Percentiles rank a stretch among this genome's conserved stretches.
These are phyloP conservation scores for Chaetothyriales sp. DNA, from an alignment of 2,329 filamentous ascomycete genomes.

Conservation along the genomic window DNA sequence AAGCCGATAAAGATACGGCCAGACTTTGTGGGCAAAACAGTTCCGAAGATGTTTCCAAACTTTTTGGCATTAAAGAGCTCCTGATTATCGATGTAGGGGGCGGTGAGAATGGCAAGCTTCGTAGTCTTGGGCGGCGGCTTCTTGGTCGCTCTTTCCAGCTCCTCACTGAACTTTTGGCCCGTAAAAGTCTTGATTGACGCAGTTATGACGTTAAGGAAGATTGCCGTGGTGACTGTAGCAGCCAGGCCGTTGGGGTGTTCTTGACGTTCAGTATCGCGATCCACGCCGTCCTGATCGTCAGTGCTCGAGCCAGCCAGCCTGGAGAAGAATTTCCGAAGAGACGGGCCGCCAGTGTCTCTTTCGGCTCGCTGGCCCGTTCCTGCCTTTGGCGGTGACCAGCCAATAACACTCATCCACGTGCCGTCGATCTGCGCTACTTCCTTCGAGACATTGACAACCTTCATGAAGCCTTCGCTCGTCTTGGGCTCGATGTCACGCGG, in stretches of 20 bases:
- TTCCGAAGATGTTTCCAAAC: constrained; percentile 62
- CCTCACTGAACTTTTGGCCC: constrained; percentile 56
- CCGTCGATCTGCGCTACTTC: constrained; percentile 89
- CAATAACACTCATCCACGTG: constrained; percentile 72
- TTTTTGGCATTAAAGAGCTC: constrained; percentile 18
- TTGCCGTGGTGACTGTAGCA: constrained; percentile 51
- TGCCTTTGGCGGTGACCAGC: constrained; percentile 55
- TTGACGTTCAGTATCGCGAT: constrained; percentile 26
- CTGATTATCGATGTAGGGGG: constrained; percentile 58
- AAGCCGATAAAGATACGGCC: constrained; percentile 96
- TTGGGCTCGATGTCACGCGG: constrained; percentile 67
- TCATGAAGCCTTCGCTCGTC: constrained; percentile 83
- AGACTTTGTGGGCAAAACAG: constrained; percentile 76
- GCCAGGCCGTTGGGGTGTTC: constrained; percentile 60
- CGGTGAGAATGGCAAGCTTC: constrained; percentile 74
- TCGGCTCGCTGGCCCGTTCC: constrained; percentile 26
- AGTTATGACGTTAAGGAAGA: constrained; percentile 80
- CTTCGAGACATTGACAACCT: constrained; percentile 62
- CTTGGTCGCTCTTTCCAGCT: constrained; percentile 90
- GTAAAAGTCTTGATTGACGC: constrained; percentile 70
- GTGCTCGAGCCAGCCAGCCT: constrained; percentile 51
- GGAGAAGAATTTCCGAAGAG: constrained; percentile 67
- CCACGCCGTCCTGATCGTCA: constrained; percentile 30
- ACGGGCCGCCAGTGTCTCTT: constrained; percentile 39
- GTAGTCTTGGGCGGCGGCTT: constrained; percentile 87